Conservation (phyloP, 78 protist species). For the Monosiga brevicollis region DNA sequence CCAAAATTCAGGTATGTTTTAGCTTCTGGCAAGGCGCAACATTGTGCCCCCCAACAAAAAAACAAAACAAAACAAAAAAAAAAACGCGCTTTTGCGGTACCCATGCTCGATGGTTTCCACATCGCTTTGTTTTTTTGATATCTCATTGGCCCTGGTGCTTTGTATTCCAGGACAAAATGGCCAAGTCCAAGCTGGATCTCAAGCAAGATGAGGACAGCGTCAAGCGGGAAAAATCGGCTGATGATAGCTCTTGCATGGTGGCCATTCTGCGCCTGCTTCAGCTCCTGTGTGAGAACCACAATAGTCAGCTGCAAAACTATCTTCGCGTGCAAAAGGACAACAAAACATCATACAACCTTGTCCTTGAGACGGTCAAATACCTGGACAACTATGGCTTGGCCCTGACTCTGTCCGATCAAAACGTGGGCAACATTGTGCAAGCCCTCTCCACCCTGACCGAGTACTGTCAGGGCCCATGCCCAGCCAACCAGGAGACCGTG, state of each 20-base stretch:
- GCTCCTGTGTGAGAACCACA: conserved; percentile 45
- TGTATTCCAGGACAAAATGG: background rate
- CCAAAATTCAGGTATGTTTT: too few species aligned
- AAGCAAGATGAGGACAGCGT: background rate
- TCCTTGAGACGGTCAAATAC: conserved; percentile 6
- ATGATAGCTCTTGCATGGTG: background rate
- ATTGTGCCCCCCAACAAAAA: too few species aligned
- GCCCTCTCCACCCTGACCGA: conserved; percentile 39
- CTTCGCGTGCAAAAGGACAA: background rate
- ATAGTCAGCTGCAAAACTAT: conserved; percentile 9
- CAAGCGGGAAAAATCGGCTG: background rate
- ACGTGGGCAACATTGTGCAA: background rate
- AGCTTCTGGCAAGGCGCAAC: too few species aligned
- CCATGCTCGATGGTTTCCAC: too few species aligned
- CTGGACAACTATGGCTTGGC: conserved; percentile 7
- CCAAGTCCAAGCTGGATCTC: background rate
- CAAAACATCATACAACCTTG: conserved; percentile 8
- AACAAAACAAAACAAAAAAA: too few species aligned
- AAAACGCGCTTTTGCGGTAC: too few species aligned
- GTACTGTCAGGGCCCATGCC: conserved; percentile 64
- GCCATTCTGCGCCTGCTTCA: conserved; percentile 26
- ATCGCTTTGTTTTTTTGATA: too few species aligned
- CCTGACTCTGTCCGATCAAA: background rate
- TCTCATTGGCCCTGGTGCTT: too few species aligned
- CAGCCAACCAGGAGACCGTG: conserved; percentile 32